Base-by-base conservation (phyloP, 345 rosid genomes). In the Pelargonium nanum region DNA sequence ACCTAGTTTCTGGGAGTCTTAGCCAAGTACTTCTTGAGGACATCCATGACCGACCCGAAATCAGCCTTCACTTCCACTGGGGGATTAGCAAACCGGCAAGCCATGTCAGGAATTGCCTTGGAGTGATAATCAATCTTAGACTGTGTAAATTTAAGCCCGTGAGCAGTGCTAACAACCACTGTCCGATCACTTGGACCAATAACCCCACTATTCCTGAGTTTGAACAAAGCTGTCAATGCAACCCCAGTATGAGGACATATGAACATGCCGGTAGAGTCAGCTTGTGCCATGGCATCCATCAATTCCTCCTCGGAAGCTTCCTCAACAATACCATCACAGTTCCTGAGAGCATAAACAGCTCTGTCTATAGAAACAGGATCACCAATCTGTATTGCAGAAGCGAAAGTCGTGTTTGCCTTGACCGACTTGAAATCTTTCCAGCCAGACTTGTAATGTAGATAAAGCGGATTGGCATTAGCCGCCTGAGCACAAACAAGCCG, bases 201-300 rank as follows among this genome's bases (percentile, higher is more conserved):
- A 62, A 88, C 76, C 66, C 96, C 94, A 19, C 83, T 81, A 7
- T 78, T 77, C 78, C 96, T 82, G 56, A 88, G 89, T 78, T 91
- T 91, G 57, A 72, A 66, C 79, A 91, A 56, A 1, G 97, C 97
- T 0, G 94, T 80, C 53, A 91, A 66, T 5, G 97, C 97, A 40
- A 91, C 96, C 55, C 97, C 97, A 2, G 97, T 88, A 66, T 91
- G 97, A 2, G 97, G 96, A 45, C 97, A 91, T 5, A 81, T 85
- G 73, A 91, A 91, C 96, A 91, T 91, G 53, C 96, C 97, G 0
- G 97, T 91, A 5, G 94, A 87, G 80, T 91, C 96, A 0, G 97
- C 97, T 55, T 69, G 83, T 0, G 96, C 96, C 94, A 83, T 85
- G 9, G 96, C 96, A 57, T 91, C 96, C 97, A 91, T 91, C 71